Evolutionary conservation across 495 filamentous ascomycete species (phyloP).

Genomic region (Podospora fimiseda): DNA sequence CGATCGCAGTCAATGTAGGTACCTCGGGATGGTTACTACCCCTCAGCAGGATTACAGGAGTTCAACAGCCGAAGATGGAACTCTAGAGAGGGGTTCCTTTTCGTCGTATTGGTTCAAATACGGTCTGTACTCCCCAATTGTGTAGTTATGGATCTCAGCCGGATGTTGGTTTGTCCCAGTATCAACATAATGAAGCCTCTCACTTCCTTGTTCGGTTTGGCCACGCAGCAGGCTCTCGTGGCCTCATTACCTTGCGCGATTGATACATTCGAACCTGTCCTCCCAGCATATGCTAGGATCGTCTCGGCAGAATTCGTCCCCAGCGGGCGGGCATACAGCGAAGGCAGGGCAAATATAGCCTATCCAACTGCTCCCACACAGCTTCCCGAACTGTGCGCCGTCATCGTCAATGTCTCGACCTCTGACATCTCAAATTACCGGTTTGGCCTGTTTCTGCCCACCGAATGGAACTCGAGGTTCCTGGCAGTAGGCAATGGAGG

Average conservation of each 20-base stretch:
- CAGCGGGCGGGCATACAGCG: conserved; percentile 22
- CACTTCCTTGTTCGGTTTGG: neutral
- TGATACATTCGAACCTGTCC: neutral
- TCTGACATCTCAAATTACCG: conserved; percentile 38
- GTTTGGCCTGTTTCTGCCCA: conserved; percentile 47
- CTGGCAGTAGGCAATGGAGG: conserved; percentile 42
- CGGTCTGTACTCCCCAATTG: too few relatives aligned
- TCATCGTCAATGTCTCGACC: conserved; percentile 40
- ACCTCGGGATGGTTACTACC: too few relatives aligned
- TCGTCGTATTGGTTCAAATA: too few relatives aligned
- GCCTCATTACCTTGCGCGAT: neutral
- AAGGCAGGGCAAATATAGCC: conserved; percentile 31
- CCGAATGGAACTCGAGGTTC: conserved; percentile 41
- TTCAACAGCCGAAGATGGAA: too few relatives aligned
- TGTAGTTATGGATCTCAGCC: too few relatives aligned
- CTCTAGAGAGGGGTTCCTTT: too few relatives aligned
- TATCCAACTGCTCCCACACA: conserved; percentile 41
- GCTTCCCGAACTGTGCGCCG: conserved; percentile 44
- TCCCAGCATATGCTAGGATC: neutral
- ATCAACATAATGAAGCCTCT: neutral
- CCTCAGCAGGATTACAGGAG: too few relatives aligned
- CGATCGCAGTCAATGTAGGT: too few relatives aligned
- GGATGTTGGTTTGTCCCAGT: too few relatives aligned
- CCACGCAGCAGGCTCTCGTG: neutral
- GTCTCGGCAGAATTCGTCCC: neutral